Base-by-base conservation (phyloP, 192 early-diverging fungal species). In the Gonapodya sp. region DNA sequence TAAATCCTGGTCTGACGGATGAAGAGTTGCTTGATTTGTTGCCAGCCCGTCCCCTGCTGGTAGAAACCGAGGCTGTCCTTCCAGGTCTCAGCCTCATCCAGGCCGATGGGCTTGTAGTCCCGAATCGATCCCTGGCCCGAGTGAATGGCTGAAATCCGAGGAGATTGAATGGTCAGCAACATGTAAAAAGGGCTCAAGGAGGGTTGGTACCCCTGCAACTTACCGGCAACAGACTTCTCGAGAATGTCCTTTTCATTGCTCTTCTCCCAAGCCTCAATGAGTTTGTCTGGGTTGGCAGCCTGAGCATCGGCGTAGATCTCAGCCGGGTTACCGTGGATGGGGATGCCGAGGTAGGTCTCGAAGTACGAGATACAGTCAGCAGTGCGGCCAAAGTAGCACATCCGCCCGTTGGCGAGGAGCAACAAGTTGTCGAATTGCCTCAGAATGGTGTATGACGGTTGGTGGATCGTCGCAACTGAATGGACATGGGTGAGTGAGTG, bases 141-240 rank as follows among this genome's bases (percentile, higher is more conserved):
- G 74, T 81, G 81, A 34, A 81, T 81, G n/a, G 32, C 35, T n/a
- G 73, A 73, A n/a, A n/a, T n/a, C n/a, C n/a, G n/a, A n/a, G n/a
- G n/a, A n/a, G n/a, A n/a, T n/a, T n/a, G n/a, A n/a, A n/a, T n/a
- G n/a, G n/a, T n/a, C 8, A 64, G 46, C 46, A 64, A 64, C 46
- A 24, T 16, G 46, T 64, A 24, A 64, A 24, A 64, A 64, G 8
- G 46, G 46, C 46, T 16, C 46, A 64, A 64, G 24, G 46, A n/a
- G n/a, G n/a, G n/a, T n/a, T 64, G 46, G 24, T 64, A 24, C 24
- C 46, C 8, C 24, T 24, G 8, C 8, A 16, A 64, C 46, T 64
- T 64, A 64, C 46, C 46, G 24, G 24, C 24, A 34, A 81, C 31
- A 16, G 18, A 14, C 74, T 81, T 81, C 18, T 77, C 75, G 8